These are phyloP conservation scores for Suhomyces terraborum DNA, from an alignment of 1,139 yeast species.

Conservation along the genomic window DNA sequence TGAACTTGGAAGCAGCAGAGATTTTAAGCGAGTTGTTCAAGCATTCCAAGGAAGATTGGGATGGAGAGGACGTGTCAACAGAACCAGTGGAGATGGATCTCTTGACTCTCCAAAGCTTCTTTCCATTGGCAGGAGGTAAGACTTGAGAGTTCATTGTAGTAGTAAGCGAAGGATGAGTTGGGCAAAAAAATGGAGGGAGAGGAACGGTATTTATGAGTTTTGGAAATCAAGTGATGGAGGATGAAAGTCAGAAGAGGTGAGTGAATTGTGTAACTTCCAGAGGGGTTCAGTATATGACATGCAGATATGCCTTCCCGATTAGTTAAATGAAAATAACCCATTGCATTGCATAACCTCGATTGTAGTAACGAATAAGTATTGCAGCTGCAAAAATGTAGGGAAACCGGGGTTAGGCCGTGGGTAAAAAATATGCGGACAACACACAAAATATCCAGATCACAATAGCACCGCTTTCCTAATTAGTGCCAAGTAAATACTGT, in stretches of 20 bases:
- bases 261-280: slow-evolving; percentile 10
- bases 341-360: slow-evolving; percentile 7
- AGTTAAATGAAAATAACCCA: slow-evolving; percentile 13
- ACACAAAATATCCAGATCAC: slow-evolving; percentile 5
- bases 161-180: not conserved
- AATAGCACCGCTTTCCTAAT: slow-evolving; percentile 8
- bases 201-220: slow-evolving; percentile 11
- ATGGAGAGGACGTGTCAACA: slow-evolving; percentile 14
- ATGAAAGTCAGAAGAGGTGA: not conserved
- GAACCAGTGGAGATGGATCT: slow-evolving; percentile 27
- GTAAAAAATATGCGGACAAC: slow-evolving; percentile 10
- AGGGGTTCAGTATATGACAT: slow-evolving; percentile 10
- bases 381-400: slow-evolving; percentile 12
- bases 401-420: slow-evolving; percentile 1
- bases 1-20: slow-evolving; percentile 39
- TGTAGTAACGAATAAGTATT: not conserved
- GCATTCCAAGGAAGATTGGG: slow-evolving; percentile 38
- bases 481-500: slow-evolving; percentile 11
- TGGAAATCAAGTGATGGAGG: too few species aligned
- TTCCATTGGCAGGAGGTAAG: slow-evolving; percentile 51
- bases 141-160: slow-evolving; percentile 20
- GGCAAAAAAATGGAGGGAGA: slow-evolving; percentile 2
- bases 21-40: slow-evolving; percentile 48
- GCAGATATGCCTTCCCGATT: slow-evolving; percentile 11
- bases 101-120: slow-evolving; percentile 51